Conservation (phyloP, 2,329 filamentous ascomycete species). For the Tricladium varicosporioides region DNA sequence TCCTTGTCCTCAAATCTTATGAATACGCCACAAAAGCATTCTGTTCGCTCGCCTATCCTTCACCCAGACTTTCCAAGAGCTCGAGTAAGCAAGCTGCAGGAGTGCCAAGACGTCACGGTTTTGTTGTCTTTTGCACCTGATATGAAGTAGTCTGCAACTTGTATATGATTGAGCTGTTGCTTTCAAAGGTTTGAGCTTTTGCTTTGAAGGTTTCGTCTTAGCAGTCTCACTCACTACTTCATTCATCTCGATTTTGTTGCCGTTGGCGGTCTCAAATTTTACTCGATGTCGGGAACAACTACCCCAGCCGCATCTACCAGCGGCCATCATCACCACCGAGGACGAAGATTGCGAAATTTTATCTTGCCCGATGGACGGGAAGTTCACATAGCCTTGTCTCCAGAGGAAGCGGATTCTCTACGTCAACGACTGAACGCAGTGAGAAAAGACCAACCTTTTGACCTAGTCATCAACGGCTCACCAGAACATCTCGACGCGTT, state of each 20-base stretch:
- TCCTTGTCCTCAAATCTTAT: neutral
- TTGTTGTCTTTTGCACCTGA: neutral
- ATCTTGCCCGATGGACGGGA: slow-evolving; percentile 53
- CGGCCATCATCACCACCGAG: slow-evolving; percentile 27
- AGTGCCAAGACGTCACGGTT: neutral
- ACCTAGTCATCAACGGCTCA: slow-evolving; percentile 58
- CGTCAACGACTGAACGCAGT: slow-evolving; percentile 41
- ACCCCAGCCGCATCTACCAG: neutral
- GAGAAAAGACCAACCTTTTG: slow-evolving; percentile 40
- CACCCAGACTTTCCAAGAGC: neutral
- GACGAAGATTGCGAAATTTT: slow-evolving; percentile 50
- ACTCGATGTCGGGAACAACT: neutral
- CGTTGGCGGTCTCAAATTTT: neutral
- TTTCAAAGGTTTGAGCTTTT: neutral
- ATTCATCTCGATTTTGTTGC: neutral
- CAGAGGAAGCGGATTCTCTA: slow-evolving; percentile 52
- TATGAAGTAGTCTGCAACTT: neutral
- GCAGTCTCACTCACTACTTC: neutral
- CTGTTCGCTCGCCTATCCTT: too few relatives aligned
- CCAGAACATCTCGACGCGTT: slow-evolving; percentile 46
- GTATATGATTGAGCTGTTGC: neutral
- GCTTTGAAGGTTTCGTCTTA: neutral
- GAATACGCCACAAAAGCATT: neutral
- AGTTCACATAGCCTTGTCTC: slow-evolving; percentile 54
- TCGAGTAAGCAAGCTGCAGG: neutral